These are phyloP conservation scores for Candida sanyaensis DNA, from an alignment of 1,139 yeast genomes.

Conservation along the genomic window DNA sequence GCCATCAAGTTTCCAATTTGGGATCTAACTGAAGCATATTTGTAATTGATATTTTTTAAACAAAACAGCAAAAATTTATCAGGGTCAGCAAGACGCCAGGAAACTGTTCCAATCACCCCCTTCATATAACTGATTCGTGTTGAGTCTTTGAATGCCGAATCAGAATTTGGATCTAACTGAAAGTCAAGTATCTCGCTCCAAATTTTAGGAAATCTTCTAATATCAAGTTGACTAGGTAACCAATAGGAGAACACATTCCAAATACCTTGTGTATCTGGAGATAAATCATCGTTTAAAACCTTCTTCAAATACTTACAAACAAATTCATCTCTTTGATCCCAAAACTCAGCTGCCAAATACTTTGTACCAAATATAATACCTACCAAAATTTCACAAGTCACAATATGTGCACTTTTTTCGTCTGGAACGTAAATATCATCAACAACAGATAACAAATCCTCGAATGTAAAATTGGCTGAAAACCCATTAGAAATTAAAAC, in stretches of 20 bases:
- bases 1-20: constrained; percentile 70
- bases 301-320: constrained; percentile 43
- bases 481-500: constrained; percentile 47
- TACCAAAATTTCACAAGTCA: constrained; percentile 59
- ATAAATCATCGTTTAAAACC: constrained; percentile 60
- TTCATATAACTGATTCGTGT: constrained; percentile 61
- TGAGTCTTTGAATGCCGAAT: constrained; percentile 69
- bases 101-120: constrained; percentile 51
- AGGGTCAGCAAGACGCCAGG: constrained; percentile 60
- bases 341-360: constrained; percentile 24
- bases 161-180: constrained; percentile 52
- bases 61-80: constrained; percentile 50
- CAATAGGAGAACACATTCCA: constrained; percentile 84
- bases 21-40: constrained; percentile 75
- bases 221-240: constrained; percentile 66
- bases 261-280: constrained; percentile 73
- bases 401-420: constrained; percentile 65
- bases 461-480: constrained; percentile 31
- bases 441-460: constrained; percentile 53
- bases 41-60: constrained; percentile 54
- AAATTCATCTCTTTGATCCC: constrained; percentile 46
- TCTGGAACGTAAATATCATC: constrained; percentile 56
- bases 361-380: constrained; percentile 58
- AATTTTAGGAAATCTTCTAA: constrained; percentile 64
- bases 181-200: constrained; percentile 48